Evolutionary conservation across 306 rosid species (phyloP), one percentile per base, ranked within the genome.

Genomic region (Albizia julibrissin): DNA sequence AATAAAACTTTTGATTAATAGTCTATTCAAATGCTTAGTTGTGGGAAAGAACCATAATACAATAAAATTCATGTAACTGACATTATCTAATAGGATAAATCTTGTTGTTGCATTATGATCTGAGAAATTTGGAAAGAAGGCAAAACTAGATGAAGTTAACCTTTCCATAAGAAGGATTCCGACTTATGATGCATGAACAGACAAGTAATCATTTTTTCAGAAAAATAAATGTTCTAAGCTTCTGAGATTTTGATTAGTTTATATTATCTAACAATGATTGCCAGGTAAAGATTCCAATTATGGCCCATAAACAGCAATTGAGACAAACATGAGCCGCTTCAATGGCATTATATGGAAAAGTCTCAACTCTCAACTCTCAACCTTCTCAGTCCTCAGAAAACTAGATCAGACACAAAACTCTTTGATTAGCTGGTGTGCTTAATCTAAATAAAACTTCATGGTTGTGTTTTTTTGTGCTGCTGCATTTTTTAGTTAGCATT

Each of bases 281-380:
- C 59, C 24, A 52, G 59, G 59, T 52, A 5, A 16, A 81, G 59
- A 56, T 68, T 80, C 76, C 80, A 66, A 80, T 76, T 80, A 73
- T 62, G 44, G 74, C 77, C 46, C 26, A 82, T 66, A 81, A 72
- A 15, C 26, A 42, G 9, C 81, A 77, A 43, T 34, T 66, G 47
- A 67, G 74, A 73, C 78, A 77, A 81, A 34, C 74, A 77, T 65
- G 78, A 72, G 81, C 43, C 44, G 62, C 67, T 85, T 56, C 77
- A 65, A 42, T 77, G 76, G 6, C 79, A 75, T 15, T 78, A 16
- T 33, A 4, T 13, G 70, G 29, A 44, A 31, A 52, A 85, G 33
- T 19, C 77, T 39, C 5, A 15, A 59, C n/a, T 26, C 67, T 22
- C 19, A 22, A n/a, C n/a, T 19, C 77, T 39, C 5, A 16, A 61